Percentiles rank a stretch among this genome's conserved stretches.
Evolutionary conservation across 148 eudicot species (phyloP).

Genomic region (Cornus controversa): DNA sequence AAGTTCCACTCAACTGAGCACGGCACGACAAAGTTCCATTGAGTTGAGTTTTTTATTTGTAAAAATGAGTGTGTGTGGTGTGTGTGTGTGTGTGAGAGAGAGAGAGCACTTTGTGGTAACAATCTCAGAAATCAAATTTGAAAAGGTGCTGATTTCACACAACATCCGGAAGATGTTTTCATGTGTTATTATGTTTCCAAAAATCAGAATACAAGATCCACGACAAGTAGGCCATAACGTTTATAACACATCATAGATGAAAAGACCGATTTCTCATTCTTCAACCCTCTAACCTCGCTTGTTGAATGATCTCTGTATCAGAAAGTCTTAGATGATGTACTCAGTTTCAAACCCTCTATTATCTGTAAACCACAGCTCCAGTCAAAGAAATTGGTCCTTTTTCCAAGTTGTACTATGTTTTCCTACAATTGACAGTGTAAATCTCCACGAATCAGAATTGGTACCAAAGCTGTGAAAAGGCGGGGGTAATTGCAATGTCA

Average conservation of each 20-base stretch:
- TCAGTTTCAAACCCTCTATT: too few species aligned
- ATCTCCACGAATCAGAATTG: background rate
- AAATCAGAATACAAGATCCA: background rate
- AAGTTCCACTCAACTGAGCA: background rate
- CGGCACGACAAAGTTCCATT: background rate
- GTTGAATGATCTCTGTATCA: background rate
- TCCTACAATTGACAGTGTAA: background rate
- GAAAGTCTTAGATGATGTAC: background rate
- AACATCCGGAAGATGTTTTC: too few species aligned
- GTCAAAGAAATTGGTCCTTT: too few species aligned
- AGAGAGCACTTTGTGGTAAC: background rate
- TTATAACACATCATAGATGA: too few species aligned
- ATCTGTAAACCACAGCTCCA: background rate
- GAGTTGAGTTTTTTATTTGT: too few species aligned
- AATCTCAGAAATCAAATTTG: background rate
- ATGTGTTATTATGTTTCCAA: background rate
- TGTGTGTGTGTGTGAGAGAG: too few species aligned
- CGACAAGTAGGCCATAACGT: background rate
- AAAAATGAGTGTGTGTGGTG: too few species aligned
- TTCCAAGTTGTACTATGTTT: background rate
- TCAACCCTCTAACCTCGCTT: too few species aligned
- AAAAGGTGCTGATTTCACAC: too few species aligned
- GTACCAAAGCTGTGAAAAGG: too few species aligned
- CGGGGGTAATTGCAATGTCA: too few species aligned
- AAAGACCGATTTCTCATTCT: too few species aligned